phyloP scores from a whole-genome alignment of 495 filamentous ascomycete species.

The Trichoderma asperelloides region DNA sequence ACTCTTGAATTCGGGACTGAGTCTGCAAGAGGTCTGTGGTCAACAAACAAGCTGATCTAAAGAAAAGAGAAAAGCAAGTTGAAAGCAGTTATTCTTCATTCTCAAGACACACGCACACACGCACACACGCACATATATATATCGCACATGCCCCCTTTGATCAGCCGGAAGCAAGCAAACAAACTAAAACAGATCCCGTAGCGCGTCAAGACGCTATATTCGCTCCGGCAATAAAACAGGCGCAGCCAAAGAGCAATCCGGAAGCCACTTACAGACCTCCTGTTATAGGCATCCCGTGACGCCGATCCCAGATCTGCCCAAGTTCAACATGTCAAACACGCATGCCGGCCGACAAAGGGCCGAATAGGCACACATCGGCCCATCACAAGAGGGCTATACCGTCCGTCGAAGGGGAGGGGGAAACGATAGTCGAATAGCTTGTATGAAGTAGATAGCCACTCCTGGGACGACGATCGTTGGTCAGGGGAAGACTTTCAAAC shows the following conservation, averaged over 20 bases:
- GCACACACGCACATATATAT: too few relatives aligned
- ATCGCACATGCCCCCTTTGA: background rate
- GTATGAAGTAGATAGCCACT: too few relatives aligned
- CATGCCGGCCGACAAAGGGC: slow-evolving; percentile 2
- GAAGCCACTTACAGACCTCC: background rate
- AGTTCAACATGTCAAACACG: background rate
- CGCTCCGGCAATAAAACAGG: background rate
- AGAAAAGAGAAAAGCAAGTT: background rate
- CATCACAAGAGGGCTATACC: too few relatives aligned
- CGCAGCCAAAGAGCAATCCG: background rate
- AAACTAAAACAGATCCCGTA: background rate
- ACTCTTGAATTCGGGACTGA: background rate
- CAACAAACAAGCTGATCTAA: background rate
- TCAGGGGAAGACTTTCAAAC: too few relatives aligned
- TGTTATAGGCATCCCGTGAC: background rate
- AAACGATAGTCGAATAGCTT: too few relatives aligned
- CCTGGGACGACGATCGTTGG: too few relatives aligned
- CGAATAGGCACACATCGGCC: background rate
- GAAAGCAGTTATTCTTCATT: background rate
- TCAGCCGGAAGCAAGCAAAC: background rate
- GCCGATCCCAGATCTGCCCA: slow-evolving; percentile 5
- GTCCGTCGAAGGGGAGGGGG: too few relatives aligned
- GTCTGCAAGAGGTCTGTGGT: background rate
- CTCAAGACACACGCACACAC: too few relatives aligned
- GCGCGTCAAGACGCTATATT: background rate